Percentiles rank a stretch among this genome's conserved stretches.
phyloP scores from a whole-genome alignment of 2,329 filamentous ascomycete genomes.

The Triangularia verruculosa region DNA sequence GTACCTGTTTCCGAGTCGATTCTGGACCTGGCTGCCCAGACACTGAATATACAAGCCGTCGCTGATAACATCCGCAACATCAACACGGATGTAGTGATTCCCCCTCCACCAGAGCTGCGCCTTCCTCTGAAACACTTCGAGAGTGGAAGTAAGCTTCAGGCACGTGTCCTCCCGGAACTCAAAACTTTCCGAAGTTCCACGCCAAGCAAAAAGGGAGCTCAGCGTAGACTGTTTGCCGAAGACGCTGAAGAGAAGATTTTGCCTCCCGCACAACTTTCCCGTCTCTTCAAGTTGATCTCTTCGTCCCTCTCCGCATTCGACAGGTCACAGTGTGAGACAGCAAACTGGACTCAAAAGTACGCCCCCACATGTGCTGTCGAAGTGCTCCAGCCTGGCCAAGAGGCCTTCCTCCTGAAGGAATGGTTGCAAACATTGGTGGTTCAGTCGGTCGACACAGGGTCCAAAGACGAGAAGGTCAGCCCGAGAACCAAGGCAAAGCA shows the following conservation, averaged over 20 bases:
- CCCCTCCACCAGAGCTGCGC: constrained; percentile 49
- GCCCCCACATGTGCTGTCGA: constrained; percentile 65
- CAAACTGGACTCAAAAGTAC: constrained; percentile 82
- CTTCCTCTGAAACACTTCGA: constrained; percentile 57
- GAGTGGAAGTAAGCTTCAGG: constrained; percentile 53
- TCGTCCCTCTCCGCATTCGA: constrained; percentile 76
- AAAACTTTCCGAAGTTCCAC: constrained; percentile 20
- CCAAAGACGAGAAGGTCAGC: constrained; percentile 36
- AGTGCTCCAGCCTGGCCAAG: constrained; percentile 71
- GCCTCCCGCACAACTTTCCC: constrained; percentile 50
- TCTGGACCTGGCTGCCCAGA: constrained; percentile 34
- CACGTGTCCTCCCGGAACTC: constrained; percentile 47
- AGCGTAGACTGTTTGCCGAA: background rate
- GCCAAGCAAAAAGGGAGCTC: constrained; percentile 7
- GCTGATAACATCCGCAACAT: constrained; percentile 34
- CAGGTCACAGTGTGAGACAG: constrained; percentile 67
- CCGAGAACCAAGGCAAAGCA: constrained; percentile 29
- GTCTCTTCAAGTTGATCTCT: constrained; percentile 58
- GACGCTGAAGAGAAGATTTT: background rate
- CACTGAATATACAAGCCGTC: constrained; percentile 40
- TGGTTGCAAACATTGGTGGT: constrained; percentile 80
- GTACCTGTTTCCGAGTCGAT: constrained; percentile 44
- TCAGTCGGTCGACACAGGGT: constrained; percentile 67
- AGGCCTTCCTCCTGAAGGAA: constrained; percentile 68
- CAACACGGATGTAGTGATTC: constrained; percentile 41